Conservation (phyloP, 179 eudicot genomes). For the Carnegiea gigantea region DNA sequence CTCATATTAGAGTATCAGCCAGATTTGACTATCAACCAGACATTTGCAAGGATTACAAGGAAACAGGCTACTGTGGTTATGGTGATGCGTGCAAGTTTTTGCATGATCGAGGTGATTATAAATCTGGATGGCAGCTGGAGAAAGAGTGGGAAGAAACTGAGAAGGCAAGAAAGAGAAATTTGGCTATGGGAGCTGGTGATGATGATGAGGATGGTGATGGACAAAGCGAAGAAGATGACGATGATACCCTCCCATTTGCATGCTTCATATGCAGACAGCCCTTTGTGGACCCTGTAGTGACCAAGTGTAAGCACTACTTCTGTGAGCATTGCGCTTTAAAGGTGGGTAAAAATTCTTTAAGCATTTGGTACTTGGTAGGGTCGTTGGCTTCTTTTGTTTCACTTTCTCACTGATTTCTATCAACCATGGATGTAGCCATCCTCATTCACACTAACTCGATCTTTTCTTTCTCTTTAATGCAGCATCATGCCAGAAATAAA, state of each 20-base stretch:
- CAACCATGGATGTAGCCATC: neutral
- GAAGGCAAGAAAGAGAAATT: constrained; percentile 67
- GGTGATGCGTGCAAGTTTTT: constrained; percentile 97
- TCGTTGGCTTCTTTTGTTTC: neutral
- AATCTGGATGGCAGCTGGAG: constrained; percentile 96
- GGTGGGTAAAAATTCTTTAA: constrained; percentile 35
- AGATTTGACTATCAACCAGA: constrained; percentile 97
- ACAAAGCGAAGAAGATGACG: constrained; percentile 58
- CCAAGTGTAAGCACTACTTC: constrained; percentile 92
- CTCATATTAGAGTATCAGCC: constrained; percentile 84
- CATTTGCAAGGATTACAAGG: constrained; percentile 91
- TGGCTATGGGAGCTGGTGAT: constrained; percentile 59
- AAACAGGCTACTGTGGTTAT: constrained; percentile 95
- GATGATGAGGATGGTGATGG: constrained; percentile 42
- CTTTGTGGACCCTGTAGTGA: constrained; percentile 83
- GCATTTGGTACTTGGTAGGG: neutral
- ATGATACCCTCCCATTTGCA: constrained; percentile 75
- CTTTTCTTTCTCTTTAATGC: constrained; percentile 26
- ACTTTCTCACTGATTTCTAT: neutral
- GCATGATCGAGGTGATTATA: constrained; percentile 96
- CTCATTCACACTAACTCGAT: neutral
- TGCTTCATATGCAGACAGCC: constrained; percentile 87
- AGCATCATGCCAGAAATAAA: constrained; percentile 81
- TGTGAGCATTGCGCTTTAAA: constrained; percentile 91
- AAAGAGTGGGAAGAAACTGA: constrained; percentile 92